A percentile compares a stretch with the other conserved stretches of the same genome.
phyloP scores from a whole-genome alignment of 768 basidiomycete species.

The Psilocybe cubensis region DNA sequence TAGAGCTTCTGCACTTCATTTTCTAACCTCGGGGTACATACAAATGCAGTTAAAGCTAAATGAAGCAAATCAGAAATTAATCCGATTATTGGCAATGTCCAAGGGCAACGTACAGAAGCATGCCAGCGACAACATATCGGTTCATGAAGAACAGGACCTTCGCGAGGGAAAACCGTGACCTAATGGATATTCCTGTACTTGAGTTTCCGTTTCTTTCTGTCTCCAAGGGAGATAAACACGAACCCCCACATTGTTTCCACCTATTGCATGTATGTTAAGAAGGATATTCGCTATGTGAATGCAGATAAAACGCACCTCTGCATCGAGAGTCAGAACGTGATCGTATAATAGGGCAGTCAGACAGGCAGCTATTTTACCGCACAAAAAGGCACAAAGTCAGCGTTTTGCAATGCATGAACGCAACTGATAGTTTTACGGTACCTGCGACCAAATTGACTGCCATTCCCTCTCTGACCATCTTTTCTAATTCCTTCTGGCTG shows the following conservation, averaged over 20 bases:
- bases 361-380: slow-evolving; percentile 20
- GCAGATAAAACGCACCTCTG: slow-evolving; percentile 21
- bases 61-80: background rate
- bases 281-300: background rate
- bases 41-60: slow-evolving; percentile 33
- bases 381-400: background rate
- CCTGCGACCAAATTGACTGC: slow-evolving; percentile 31
- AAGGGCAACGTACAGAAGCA: slow-evolving; percentile 25
- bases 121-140: slow-evolving; percentile 30
- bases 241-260: slow-evolving; percentile 27
- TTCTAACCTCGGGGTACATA: slow-evolving; percentile 5
- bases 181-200: background rate
- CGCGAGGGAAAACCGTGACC: slow-evolving; percentile 24
- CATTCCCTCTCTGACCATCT: slow-evolving; percentile 21
- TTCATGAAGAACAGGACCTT: slow-evolving; percentile 30
- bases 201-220: background rate
- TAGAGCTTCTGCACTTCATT: background rate
- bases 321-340: slow-evolving; percentile 26
- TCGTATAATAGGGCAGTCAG: slow-evolving; percentile 28
- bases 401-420: background rate
- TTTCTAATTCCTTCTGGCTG: background rate
- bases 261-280: slow-evolving; percentile 6
- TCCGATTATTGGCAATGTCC: background rate
- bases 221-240: background rate
- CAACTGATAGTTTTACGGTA: slow-evolving; percentile 7